phyloP scores from a whole-genome alignment of 2,329 filamentous ascomycete species.

The Aspergillus transmontanensis region DNA sequence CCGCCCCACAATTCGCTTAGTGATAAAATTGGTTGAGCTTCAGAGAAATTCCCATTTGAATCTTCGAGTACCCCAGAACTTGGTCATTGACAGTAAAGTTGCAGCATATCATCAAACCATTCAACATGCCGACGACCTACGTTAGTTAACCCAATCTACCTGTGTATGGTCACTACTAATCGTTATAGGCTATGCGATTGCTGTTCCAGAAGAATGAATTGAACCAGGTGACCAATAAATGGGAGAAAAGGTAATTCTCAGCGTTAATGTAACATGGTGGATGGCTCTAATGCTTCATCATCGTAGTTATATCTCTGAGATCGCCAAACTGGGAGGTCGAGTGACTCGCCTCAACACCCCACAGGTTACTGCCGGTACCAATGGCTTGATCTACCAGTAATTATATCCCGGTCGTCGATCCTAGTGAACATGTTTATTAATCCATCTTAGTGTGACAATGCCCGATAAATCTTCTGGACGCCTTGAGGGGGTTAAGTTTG shows the following conservation, averaged over 20 bases:
- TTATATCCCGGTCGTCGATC: not conserved
- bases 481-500: not conserved
- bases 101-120: not conserved
- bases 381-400: not conserved
- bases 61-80: not conserved
- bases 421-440: not conserved
- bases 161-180: not conserved
- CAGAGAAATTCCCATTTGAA: not conserved
- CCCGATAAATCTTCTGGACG: not conserved
- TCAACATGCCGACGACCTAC: not conserved
- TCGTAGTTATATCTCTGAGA: not conserved
- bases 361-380: not conserved
- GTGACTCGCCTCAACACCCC: not conserved
- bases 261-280: not conserved
- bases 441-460: not conserved
- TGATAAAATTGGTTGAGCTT: not conserved
- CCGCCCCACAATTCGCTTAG: not conserved
- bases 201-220: not conserved
- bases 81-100: not conserved
- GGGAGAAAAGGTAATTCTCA: not conserved
- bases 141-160: not conserved
- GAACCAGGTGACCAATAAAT: not conserved
- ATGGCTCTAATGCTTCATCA: not conserved
- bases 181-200: not conserved
- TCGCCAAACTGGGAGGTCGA: not conserved